These are phyloP conservation scores for Boletus reticulatus DNA, from an alignment of 768 basidiomycete species.

Conservation along the genomic window DNA sequence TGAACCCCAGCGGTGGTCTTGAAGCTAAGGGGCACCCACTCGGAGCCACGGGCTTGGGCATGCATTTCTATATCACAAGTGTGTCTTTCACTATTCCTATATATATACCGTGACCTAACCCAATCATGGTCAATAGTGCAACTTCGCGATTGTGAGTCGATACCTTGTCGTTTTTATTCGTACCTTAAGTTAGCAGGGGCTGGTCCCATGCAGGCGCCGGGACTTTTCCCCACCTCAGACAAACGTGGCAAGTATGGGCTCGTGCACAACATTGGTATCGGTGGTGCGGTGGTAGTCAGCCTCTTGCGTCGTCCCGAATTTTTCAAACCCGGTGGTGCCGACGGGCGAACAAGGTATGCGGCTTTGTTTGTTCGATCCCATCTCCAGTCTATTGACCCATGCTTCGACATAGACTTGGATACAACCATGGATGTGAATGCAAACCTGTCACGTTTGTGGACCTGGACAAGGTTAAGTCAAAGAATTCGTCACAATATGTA, in stretches of 20 bases:
- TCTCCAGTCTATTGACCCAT: neutral
- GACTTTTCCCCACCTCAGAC: conserved; percentile 60
- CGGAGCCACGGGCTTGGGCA: conserved; percentile 78
- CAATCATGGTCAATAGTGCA: conserved; percentile 50
- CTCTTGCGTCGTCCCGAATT: conserved; percentile 78
- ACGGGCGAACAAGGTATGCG: conserved; percentile 62
- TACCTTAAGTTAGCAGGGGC: conserved; percentile 49
- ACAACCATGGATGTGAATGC: conserved; percentile 75
- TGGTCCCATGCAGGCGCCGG: conserved; percentile 79
- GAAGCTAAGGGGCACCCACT: conserved; percentile 90
- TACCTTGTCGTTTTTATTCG: neutral
- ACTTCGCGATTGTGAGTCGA: conserved; percentile 59
- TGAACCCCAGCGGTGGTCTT: conserved; percentile 83
- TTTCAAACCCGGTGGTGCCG: conserved; percentile 59
- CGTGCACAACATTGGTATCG: conserved; percentile 82
- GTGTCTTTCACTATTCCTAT: conserved; percentile 20
- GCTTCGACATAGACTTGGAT: conserved; percentile 55
- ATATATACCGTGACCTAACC: neutral
- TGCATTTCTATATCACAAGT: conserved; percentile 88
- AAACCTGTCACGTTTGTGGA: conserved; percentile 59
- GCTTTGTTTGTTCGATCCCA: neutral
- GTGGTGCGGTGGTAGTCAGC: conserved; percentile 76
- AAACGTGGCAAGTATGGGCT: conserved; percentile 76
- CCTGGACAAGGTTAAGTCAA: conserved; percentile 75
- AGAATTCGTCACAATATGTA: conserved; percentile 48